These are phyloP conservation scores for Cicer pinnatifidum DNA, from an alignment of 306 rosid species.

Conservation along the genomic window DNA sequence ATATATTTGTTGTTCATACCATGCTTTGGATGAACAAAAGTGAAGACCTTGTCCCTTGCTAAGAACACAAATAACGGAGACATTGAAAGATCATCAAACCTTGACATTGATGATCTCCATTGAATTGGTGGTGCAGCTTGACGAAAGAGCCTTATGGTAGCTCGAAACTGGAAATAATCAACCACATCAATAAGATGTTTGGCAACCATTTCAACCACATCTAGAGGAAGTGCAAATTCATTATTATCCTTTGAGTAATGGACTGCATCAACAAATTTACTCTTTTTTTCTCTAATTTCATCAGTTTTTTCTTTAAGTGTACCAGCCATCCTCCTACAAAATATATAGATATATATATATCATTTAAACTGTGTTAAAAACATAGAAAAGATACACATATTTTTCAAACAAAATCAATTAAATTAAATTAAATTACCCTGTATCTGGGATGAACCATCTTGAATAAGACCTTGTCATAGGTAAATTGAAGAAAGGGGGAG, in stretches of 20 bases:
- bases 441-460: conserved; percentile 1
- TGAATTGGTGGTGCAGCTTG: background rate
- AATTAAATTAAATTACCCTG: background rate
- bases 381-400: background rate
- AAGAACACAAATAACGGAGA: conserved; percentile 9
- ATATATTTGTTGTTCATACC: conserved; percentile 1
- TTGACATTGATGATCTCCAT: conserved; percentile 20
- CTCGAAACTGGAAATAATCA: conserved; percentile 20
- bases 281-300: background rate
- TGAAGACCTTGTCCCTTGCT: conserved; percentile 1
- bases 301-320: background rate
- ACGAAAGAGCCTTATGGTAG: background rate
- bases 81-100: conserved; percentile 5
- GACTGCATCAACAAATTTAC: too few relatives aligned
- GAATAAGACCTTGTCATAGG: background rate
- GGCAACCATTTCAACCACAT: background rate
- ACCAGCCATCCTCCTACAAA: background rate
- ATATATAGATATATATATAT: background rate
- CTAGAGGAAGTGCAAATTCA: background rate
- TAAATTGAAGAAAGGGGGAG: background rate
- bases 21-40: conserved; percentile 4
- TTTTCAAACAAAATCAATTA: background rate
- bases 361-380: background rate
- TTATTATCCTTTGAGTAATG: background rate
- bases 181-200: background rate